Evolutionary conservation across 2,329 filamentous ascomycete genomes (phyloP).

Genomic region (Diaporthe longicolla): DNA sequence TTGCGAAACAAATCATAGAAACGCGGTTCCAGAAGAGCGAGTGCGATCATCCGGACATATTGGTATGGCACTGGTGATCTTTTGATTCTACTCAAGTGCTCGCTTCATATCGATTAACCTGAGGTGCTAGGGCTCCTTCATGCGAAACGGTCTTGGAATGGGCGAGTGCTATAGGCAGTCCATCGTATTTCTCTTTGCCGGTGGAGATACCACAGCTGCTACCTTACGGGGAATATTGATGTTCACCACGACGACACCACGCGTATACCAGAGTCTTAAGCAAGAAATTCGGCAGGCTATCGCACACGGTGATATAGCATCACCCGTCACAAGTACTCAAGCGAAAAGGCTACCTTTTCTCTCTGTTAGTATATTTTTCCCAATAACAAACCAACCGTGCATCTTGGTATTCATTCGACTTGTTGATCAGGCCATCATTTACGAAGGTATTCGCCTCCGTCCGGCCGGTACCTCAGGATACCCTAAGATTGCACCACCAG

Average conservation of each 20-base stretch:
- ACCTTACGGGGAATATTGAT: not conserved
- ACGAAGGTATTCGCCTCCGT: not conserved
- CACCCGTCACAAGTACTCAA: not conserved
- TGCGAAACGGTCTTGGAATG: not conserved
- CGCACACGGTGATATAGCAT: not conserved
- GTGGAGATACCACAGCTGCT: slow-evolving; percentile 1
- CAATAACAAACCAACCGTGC: too few relatives aligned
- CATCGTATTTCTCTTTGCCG: not conserved
- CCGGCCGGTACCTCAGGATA: not conserved
- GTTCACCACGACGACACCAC: slow-evolving; percentile 5
- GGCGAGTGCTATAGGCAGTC: slow-evolving; percentile 3
- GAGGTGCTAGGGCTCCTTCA: not conserved
- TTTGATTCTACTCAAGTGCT: too few relatives aligned
- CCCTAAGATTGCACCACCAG: not conserved
- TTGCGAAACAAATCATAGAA: not conserved
- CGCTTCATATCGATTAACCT: too few relatives aligned
- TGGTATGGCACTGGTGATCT: not conserved
- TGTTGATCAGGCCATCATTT: not conserved
- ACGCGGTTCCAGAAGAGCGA: not conserved
- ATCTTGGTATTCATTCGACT: not conserved
- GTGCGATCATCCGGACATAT: not conserved
- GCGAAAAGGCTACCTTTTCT: not conserved
- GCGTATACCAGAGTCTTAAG: slow-evolving; percentile 10
- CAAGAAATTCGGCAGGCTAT: not conserved
- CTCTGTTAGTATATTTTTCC: not conserved